Evolutionary conservation across 2,329 filamentous ascomycete species (phyloP).

Genomic region (Fusarium annulatum): DNA sequence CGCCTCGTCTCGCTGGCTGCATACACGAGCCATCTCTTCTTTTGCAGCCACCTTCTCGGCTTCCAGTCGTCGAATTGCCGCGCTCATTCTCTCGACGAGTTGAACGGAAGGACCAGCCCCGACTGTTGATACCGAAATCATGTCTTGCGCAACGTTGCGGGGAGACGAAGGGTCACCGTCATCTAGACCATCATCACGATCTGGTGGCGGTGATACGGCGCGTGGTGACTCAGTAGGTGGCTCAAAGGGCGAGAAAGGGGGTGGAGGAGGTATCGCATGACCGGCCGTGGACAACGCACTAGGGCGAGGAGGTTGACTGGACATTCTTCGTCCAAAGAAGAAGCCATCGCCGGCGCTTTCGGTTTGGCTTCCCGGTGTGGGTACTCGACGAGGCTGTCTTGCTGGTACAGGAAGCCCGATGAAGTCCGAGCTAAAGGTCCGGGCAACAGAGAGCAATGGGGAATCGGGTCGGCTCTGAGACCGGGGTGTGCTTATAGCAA

Average conservation of each 20-base stretch:
- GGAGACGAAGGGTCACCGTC: constrained; percentile 64
- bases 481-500: constrained; percentile 55
- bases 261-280: constrained; percentile 48
- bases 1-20: constrained; percentile 89
- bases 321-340: constrained; percentile 60
- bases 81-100: constrained; percentile 95
- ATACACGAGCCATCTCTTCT: constrained; percentile 85
- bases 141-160: constrained; percentile 80
- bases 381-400: constrained; percentile 47
- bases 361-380: constrained; percentile 62
- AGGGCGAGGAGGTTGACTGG: constrained; percentile 60
- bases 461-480: constrained; percentile 65
- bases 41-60: constrained; percentile 89
- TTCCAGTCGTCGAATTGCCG: constrained; percentile 89
- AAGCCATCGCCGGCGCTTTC: constrained; percentile 54
- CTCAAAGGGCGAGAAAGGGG: constrained; percentile 63
- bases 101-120: constrained; percentile 93
- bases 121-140: constrained; percentile 88
- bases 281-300: constrained; percentile 53
- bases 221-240: constrained; percentile 49
- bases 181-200: constrained; percentile 65
- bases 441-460: constrained; percentile 61
- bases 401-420: constrained; percentile 57
- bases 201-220: constrained; percentile 55
- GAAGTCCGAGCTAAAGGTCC: constrained; percentile 67